phyloP scores from a whole-genome alignment of 2,329 filamentous ascomycete genomes.

The Verticillium nubilum region DNA sequence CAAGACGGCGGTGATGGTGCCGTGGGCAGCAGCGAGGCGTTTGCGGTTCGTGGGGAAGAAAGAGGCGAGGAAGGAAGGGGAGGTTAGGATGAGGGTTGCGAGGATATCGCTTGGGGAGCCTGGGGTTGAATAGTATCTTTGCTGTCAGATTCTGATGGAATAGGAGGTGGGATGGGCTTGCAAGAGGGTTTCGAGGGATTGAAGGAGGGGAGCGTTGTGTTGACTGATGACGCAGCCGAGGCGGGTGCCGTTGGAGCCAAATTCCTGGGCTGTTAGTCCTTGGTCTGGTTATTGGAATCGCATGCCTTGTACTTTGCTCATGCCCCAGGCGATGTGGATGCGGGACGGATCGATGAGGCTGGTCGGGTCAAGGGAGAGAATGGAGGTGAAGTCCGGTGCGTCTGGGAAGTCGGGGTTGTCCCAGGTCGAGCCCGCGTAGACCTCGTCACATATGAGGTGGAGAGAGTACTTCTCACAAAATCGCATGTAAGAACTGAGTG shows the following conservation, averaged over 20 bases:
- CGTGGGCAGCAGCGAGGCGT: conserved; percentile 31
- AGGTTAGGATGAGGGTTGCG: conserved; percentile 30
- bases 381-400: conserved; percentile 35
- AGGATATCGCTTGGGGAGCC: conserved; percentile 38
- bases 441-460: conserved; percentile 46
- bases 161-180: neutral
- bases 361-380: conserved; percentile 33
- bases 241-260: conserved; percentile 50
- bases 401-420: conserved; percentile 26
- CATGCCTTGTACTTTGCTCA: conserved; percentile 27
- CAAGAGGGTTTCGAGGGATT: conserved; percentile 26
- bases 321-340: conserved; percentile 45
- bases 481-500: conserved; percentile 35
- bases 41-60: conserved; percentile 39
- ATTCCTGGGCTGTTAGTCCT: conserved; percentile 28
- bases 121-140: conserved; percentile 33
- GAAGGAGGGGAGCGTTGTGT: conserved; percentile 23
- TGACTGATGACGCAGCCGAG: conserved; percentile 46
- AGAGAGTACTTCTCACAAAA: conserved; percentile 41
- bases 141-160: neutral
- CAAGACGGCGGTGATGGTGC: conserved; percentile 27
- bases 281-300: too few species aligned
- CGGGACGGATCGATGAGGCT: conserved; percentile 40
- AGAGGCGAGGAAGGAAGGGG: conserved; percentile 27
- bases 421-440: conserved; percentile 48